phyloP scores from a whole-genome alignment of 805 yeast species.

The Cyberlindnera samutprakarnensis region DNA sequence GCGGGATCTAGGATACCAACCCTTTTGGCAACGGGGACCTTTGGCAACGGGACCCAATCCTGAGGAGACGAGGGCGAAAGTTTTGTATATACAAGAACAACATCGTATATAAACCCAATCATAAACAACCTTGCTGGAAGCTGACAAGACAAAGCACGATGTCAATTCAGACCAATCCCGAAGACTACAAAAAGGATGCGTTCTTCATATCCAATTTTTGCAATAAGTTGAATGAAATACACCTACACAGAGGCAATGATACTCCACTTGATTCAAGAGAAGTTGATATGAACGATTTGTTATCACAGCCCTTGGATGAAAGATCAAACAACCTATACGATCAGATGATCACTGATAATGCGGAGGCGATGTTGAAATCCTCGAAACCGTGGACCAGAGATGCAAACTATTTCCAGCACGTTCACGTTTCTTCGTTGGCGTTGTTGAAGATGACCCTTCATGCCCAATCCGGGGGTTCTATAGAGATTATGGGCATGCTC shows the following conservation, averaged over 20 bases:
- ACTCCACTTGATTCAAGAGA: constrained; percentile 9
- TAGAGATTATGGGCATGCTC: constrained; percentile 94
- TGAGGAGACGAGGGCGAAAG: no score
- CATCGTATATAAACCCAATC: no score
- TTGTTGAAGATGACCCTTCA: constrained; percentile 70
- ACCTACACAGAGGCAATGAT: neutral
- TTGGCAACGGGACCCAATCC: no score
- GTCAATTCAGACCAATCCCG: constrained; percentile 1
- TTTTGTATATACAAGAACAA: no score
- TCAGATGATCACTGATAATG: constrained; percentile 5
- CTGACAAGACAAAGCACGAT: no score
- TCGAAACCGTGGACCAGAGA: constrained; percentile 50
- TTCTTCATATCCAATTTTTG: constrained; percentile 2
- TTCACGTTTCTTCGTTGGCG: constrained; percentile 64
- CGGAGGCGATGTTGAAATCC: constrained; percentile 12
- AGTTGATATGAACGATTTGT: constrained; percentile 10
- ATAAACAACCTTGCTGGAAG: no score
- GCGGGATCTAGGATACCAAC: no score
- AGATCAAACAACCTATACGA: constrained; percentile 13
- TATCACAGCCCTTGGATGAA: constrained; percentile 9
- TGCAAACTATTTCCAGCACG: constrained; percentile 53
- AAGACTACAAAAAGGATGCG: constrained; percentile 1
- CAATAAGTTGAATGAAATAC: neutral
- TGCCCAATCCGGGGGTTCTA: constrained; percentile 75
- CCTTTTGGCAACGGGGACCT: no score